Percentiles rank a stretch among this genome's conserved stretches.
Conservation (phyloP, 2,329 filamentous ascomycete genomes). For the Aspergillus jensenii region DNA sequence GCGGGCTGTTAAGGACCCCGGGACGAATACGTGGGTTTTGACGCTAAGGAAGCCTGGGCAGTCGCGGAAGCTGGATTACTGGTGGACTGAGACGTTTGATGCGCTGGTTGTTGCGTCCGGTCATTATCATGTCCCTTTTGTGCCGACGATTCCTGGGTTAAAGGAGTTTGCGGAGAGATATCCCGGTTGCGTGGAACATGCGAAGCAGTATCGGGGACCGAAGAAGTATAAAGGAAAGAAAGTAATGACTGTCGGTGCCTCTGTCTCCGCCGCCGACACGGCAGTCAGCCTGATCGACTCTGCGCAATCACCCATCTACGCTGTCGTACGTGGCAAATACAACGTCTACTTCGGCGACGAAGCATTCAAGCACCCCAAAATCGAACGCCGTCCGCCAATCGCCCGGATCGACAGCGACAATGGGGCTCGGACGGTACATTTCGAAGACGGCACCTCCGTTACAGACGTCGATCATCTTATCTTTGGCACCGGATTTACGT, state of each 20-base stretch:
- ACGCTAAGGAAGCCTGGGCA: slow-evolving; percentile 47
- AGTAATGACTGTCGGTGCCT: slow-evolving; percentile 63
- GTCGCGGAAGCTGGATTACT: slow-evolving; percentile 49
- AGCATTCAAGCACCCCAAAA: slow-evolving; percentile 60
- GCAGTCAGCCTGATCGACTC: slow-evolving; percentile 52
- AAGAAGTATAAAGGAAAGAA: slow-evolving; percentile 46
- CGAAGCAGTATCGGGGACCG: slow-evolving; percentile 40
- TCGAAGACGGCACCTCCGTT: slow-evolving; percentile 56
- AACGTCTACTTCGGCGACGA: slow-evolving; percentile 58
- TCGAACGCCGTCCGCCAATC: slow-evolving; percentile 31
- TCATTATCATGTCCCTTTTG: slow-evolving; percentile 59
- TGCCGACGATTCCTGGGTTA: slow-evolving; percentile 46
- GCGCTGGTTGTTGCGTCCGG: slow-evolving; percentile 62
- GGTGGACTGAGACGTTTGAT: slow-evolving; percentile 65
- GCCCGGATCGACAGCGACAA: slow-evolving; percentile 38
- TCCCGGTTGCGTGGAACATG: slow-evolving; percentile 42
- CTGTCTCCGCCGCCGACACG: slow-evolving; percentile 65
- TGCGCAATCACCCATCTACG: slow-evolving; percentile 51
- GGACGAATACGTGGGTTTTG: slow-evolving; percentile 53
- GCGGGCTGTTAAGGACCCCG: slow-evolving; percentile 50
- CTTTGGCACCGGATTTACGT: slow-evolving; percentile 67
- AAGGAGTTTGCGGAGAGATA: slow-evolving; percentile 38
- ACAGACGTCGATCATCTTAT: slow-evolving; percentile 61
- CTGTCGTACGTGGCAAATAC: slow-evolving; percentile 55
- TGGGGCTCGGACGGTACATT: slow-evolving; percentile 50